Conservation (phyloP, 2,329 filamentous ascomycete genomes). For the Thelonectria blattea region DNA sequence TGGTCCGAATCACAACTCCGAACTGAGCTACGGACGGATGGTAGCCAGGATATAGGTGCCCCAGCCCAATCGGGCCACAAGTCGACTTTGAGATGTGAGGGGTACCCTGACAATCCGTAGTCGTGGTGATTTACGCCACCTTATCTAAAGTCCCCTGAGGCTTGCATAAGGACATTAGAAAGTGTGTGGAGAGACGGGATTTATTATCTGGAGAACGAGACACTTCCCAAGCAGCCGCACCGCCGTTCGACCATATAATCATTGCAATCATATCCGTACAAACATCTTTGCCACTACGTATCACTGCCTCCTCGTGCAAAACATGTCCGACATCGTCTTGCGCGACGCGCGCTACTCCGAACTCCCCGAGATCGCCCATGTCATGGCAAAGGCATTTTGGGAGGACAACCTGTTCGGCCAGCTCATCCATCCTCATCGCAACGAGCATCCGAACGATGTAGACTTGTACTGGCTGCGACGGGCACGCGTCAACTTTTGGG, state of each 20-base stretch:
- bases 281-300: not conserved
- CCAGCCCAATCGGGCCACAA: slow-evolving; percentile 20
- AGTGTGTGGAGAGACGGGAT: slow-evolving; percentile 2
- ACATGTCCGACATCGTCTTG: slow-evolving; percentile 25
- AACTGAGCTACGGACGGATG: slow-evolving; percentile 10
- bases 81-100: not conserved
- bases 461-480: slow-evolving; percentile 40
- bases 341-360: slow-evolving; percentile 33
- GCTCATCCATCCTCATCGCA: slow-evolving; percentile 44
- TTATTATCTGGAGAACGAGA: not conserved
- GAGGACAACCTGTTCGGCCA: slow-evolving; percentile 44
- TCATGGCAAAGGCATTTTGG: slow-evolving; percentile 42
- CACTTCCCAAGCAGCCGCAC: not conserved
- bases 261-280: not conserved
- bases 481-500: slow-evolving; percentile 38
- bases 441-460: slow-evolving; percentile 40
- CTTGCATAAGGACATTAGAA: not conserved
- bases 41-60: not conserved
- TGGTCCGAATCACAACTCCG: not conserved
- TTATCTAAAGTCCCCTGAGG: slow-evolving; percentile 12
- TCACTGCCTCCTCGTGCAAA: not conserved
- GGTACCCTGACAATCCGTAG: not conserved
- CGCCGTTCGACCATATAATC: not conserved
- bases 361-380: slow-evolving; percentile 38
- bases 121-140: not conserved